A percentile compares a stretch with the other conserved stretches of the same genome.
Evolutionary conservation across 192 early-diverging fungal genomes (phyloP).

Genomic region (Coemansia sp.): DNA sequence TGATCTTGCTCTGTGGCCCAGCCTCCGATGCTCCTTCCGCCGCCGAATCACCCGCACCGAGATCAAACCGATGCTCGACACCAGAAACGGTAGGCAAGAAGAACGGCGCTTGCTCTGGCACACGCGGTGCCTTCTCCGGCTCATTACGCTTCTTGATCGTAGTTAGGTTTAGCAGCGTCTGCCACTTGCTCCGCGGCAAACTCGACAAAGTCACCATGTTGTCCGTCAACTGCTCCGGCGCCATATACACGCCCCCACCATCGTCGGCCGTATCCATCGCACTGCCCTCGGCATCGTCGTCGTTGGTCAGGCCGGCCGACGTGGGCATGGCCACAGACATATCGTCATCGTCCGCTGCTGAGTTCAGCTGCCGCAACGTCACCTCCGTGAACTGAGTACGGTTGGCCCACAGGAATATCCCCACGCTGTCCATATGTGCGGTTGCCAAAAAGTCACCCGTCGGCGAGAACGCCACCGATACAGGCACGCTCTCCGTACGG

Average conservation of each 20-base stretch:
- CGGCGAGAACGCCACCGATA: conserved; percentile 84
- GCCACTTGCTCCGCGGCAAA: conserved; percentile 82
- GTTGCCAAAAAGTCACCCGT: conserved; percentile 89
- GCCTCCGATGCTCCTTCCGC: conserved; percentile 9
- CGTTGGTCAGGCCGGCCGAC: conserved; percentile 50
- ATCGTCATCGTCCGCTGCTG: conserved; percentile 1
- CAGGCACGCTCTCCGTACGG: conserved; percentile 65
- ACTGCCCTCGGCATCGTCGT: conserved; percentile 22
- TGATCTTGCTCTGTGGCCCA: conserved; percentile 39
- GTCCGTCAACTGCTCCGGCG: conserved; percentile 61
- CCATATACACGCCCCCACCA: conserved; percentile 15
- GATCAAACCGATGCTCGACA: conserved; percentile 61
- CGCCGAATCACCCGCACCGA: conserved; percentile 18
- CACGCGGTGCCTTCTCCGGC: conserved; percentile 81
- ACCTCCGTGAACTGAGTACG: conserved; percentile 71
- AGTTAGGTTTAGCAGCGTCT: conserved; percentile 82
- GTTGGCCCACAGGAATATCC: conserved; percentile 92
- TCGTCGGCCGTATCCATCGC: background rate
- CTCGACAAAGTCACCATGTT: conserved; percentile 82
- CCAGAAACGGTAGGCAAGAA: conserved; percentile 81
- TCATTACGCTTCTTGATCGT: conserved; percentile 91
- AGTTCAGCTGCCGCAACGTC: conserved; percentile 57
- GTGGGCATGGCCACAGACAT: conserved; percentile 55
- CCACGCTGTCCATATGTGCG: conserved; percentile 85
- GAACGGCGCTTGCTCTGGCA: conserved; percentile 87